Evolutionary conservation across 768 basidiomycete genomes (phyloP), one percentile per base, ranked within the genome.

Genomic region (Kwoniella sp.): DNA sequence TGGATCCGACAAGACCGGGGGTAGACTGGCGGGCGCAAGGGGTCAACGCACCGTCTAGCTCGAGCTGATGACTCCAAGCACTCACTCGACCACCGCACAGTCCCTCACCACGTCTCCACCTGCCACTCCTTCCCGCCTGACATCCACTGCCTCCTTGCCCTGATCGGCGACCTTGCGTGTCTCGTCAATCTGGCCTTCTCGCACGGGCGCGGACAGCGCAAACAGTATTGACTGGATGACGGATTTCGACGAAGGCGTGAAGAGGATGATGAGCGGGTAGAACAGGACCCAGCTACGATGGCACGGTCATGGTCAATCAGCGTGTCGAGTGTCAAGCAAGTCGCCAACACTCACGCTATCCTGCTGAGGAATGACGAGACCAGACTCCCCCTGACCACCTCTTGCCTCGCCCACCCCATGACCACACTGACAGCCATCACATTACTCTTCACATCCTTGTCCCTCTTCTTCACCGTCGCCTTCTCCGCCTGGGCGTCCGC

Each of bases 201-300:
- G 57, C 0, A 70, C 68, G 1, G 73, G 73, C 3, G 73, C 73
- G 1, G 62, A 90, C 12, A 93, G 80, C 0, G 80, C 84, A 56
- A 89, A 89, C 3, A 91, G 73, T n/a, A 90, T 77, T 2, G 83
- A 80, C 67, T 93, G 87, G n/a, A 86, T 76, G 0, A 84, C 76
- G 7, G 81, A 76, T 2, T 57, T 67, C 1, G 87, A 80, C 0
- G 84, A 82, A 62, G 91, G 91, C 5, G 84, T 81, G 60, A 87
- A 69, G 36, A 91, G 60, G 22, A 83, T 77, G 15, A 89, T 75
- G 4, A 89, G 36, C 0, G 88, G 88, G 52, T 83, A 83, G 6
- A 84, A 61, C 5, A 84, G 3, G 29, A 87, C 55, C 63, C 89
- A 89, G 29, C 88, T 87, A 6, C 5, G 34, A 36, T 15, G 31